Conservation (phyloP, 176 grass and related monocot genomes). For the Eremochloa ophiuroides region DNA sequence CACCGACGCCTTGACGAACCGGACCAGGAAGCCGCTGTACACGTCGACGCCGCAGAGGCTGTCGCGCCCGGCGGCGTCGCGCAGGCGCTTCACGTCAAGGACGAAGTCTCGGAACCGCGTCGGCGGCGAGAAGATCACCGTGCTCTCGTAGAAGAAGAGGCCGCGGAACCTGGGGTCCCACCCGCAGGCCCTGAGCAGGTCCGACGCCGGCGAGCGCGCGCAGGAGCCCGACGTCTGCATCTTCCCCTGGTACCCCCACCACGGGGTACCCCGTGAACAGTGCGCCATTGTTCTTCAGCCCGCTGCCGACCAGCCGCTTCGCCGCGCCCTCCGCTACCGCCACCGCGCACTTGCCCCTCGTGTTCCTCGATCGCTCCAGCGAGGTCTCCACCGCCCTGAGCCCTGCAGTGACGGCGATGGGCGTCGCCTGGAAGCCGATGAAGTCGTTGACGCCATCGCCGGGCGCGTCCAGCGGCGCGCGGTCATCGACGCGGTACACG, state of each 20-base stretch:
- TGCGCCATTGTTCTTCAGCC: slow-evolving; percentile 37
- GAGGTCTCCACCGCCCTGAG: slow-evolving; percentile 44
- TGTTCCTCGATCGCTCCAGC: slow-evolving; percentile 45
- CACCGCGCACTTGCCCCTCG: slow-evolving; percentile 43
- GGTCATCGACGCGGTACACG: slow-evolving; percentile 60
- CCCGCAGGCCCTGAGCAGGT: slow-evolving; percentile 37
- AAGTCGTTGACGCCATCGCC: slow-evolving; percentile 73
- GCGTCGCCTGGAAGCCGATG: slow-evolving; percentile 64
- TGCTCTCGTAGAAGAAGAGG: slow-evolving; percentile 87
- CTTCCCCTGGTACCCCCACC: slow-evolving; percentile 56
- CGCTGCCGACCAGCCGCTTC: slow-evolving; percentile 55
- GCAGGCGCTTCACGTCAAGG: slow-evolving; percentile 63
- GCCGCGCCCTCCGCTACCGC: slow-evolving; percentile 41
- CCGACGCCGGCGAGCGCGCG: slow-evolving; percentile 18
- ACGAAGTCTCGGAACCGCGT: slow-evolving; percentile 58
- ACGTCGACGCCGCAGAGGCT: slow-evolving; percentile 64
- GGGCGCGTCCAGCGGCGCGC: slow-evolving; percentile 32
- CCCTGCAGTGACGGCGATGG: slow-evolving; percentile 1
- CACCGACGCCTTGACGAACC: slow-evolving; percentile 53
- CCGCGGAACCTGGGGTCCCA: slow-evolving; percentile 86
- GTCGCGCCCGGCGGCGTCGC: slow-evolving; percentile 39
- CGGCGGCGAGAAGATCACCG: slow-evolving; percentile 60
- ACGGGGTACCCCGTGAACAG: slow-evolving; percentile 74
- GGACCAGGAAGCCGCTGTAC: slow-evolving; percentile 71
- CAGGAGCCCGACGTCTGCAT: slow-evolving; percentile 89